phyloP scores from a whole-genome alignment of 2,329 filamentous ascomycete species.

The Penicillium sp. region DNA sequence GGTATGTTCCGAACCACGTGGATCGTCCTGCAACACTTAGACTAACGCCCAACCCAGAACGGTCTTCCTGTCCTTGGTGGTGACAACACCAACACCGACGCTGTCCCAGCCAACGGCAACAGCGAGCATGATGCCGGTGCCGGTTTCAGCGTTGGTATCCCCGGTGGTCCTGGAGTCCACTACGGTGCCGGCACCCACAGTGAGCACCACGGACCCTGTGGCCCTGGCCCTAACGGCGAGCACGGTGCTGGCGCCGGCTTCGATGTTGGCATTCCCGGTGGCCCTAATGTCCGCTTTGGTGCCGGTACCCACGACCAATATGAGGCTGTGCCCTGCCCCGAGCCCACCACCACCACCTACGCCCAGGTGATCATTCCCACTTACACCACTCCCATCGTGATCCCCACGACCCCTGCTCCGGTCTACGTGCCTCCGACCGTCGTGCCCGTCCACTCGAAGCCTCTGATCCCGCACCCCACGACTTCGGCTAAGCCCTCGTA shows the following conservation, averaged over 20 bases:
- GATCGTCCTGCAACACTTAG: not conserved
- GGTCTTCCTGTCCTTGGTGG: conserved; percentile 11
- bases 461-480: conserved; percentile 15
- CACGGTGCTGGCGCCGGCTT: conserved; percentile 13
- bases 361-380: conserved; percentile 11
- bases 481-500: conserved; percentile 8
- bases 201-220: conserved; percentile 17
- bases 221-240: conserved; percentile 10
- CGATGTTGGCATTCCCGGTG: conserved; percentile 15
- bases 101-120: conserved; percentile 14
- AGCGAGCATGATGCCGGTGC: conserved; percentile 17
- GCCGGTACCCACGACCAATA: conserved; percentile 10
- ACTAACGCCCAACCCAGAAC: conserved; percentile 9
- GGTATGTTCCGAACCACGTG: conserved; percentile 15
- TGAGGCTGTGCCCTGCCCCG: conserved; percentile 15
- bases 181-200: conserved; percentile 17
- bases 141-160: conserved; percentile 21
- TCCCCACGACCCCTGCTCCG: conserved; percentile 15
- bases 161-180: conserved; percentile 24
- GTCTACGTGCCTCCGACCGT: conserved; percentile 9
- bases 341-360: conserved; percentile 15
- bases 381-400: conserved; percentile 18
- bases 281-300: conserved; percentile 12
- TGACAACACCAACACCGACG: conserved; percentile 1
- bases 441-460: conserved; percentile 14